Base-by-base conservation (phyloP, 768 basidiomycete genomes). In the Rhodotorula diobovata region DNA sequence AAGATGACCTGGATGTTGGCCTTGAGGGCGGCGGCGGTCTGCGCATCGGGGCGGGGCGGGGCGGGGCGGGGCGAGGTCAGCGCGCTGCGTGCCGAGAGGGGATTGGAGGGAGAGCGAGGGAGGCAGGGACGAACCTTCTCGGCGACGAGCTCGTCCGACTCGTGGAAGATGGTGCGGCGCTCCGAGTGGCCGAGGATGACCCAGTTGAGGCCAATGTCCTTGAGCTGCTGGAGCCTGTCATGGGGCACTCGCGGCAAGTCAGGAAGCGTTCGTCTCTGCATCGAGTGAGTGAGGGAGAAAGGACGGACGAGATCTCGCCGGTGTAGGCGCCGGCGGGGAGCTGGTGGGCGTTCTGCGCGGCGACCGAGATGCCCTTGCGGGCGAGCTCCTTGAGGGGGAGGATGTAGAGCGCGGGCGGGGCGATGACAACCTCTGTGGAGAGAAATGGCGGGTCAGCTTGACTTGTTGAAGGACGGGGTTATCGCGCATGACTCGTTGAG, bases 171-270 rank as follows among this genome's bases (percentile, higher is more conserved):
- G 15, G 91, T 89, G 71, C 96, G 89, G 74, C 96, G 90, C 81
- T 99, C 96, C 56, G 94, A 97, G 84, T 99, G 96, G 48, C 95
- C 95, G 61, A 97, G 86, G 81, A 99, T 89, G 76, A 96, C 93
- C 80, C 90, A 97, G 67, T 89, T 89, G 68, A 98, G 87, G 12
- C 84, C 84, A n/a, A 89, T 89, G 78, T 97, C 92, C 50, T 84
- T 85, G 76, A 98, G 88, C 82, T 97, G 94, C 5, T 84, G 79
- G 2, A 94, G 87, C 78, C 92, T 93, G 74, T 32, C 3, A 15
- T 3, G 41, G 41, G 3, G 41, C 41, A 15, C 14, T 12, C 12
- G 41, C 14, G 41, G 2, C 41, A 18, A 41, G 41, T 43, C n/a
- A 18, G 23, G 16, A 9, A 2, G 28, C 15, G 32, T 34, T 35